Conservation (phyloP, 768 basidiomycete species). For the Dictyophora rubrovolvata region DNA sequence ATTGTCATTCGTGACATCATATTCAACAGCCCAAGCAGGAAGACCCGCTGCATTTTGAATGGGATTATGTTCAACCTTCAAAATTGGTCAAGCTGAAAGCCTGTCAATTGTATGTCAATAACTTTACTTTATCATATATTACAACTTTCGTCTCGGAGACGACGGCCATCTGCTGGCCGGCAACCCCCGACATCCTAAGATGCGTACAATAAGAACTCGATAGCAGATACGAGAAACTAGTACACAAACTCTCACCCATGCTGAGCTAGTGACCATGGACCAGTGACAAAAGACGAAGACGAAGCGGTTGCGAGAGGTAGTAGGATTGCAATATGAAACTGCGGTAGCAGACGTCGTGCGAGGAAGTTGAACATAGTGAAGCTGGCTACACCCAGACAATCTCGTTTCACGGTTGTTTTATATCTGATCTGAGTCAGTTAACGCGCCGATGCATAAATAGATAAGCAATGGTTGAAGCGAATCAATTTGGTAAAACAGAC, state of each 20-base stretch:
- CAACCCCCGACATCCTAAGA: slow-evolving; percentile 5
- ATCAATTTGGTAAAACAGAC: too few species aligned
- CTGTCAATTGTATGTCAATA: not conserved
- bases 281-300: not conserved
- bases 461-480: too few species aligned
- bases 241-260: not conserved
- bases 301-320: not conserved
- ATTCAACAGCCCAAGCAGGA: slow-evolving; percentile 6
- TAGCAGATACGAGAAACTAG: not conserved
- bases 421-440: too few species aligned
- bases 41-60: not conserved
- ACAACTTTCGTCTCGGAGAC: slow-evolving; percentile 7
- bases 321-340: not conserved
- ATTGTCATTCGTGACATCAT: slow-evolving; percentile 2
- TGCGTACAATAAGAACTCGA: too few species aligned
- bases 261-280: slow-evolving; percentile 6
- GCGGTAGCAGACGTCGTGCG: too few species aligned
- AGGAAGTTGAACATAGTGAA: too few species aligned
- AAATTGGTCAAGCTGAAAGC: not conserved
- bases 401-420: too few species aligned
- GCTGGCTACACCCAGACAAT: too few species aligned
- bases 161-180: slow-evolving; percentile 1
- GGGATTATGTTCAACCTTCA: slow-evolving; percentile 7
- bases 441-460: too few species aligned
- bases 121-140: slow-evolving; percentile 7